A percentile compares a stretch with the other conserved stretches of the same genome.
Evolutionary conservation across 345 rosid species (phyloP).

Genomic region (Euphorbia lathyris): DNA sequence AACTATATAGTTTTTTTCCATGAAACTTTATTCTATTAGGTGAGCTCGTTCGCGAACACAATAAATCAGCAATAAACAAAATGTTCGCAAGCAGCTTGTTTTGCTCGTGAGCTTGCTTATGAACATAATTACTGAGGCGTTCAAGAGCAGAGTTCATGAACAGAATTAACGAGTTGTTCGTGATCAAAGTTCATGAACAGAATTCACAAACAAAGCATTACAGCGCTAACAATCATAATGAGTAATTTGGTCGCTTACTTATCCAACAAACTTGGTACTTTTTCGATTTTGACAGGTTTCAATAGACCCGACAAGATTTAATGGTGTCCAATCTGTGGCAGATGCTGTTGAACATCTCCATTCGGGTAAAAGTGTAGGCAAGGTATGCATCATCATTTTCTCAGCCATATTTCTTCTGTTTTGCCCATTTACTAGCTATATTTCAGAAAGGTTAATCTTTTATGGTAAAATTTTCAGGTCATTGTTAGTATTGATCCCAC

Average conservation of each 20-base stretch:
- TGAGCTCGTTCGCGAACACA: too few species aligned
- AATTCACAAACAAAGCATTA: too few species aligned
- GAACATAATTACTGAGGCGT: too few species aligned
- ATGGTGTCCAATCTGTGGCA: slow-evolving; percentile 61
- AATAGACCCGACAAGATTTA: slow-evolving; percentile 66
- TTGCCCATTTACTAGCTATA: neutral
- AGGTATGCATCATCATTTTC: slow-evolving; percentile 41
- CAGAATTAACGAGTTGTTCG: too few species aligned
- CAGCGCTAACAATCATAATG: neutral
- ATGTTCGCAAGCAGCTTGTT: too few species aligned
- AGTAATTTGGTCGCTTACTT: neutral
- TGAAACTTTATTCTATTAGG: too few species aligned
- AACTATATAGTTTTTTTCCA: too few species aligned
- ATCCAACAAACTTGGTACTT: slow-evolving; percentile 5
- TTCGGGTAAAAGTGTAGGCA: slow-evolving; percentile 94
- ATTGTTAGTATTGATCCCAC: slow-evolving; percentile 77
- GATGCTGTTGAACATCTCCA: slow-evolving; percentile 97
- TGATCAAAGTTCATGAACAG: too few species aligned
- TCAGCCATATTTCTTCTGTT: neutral
- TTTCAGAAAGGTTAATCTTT: neutral
- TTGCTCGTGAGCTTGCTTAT: too few species aligned
- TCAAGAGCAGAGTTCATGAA: too few species aligned
- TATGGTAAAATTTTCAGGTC: slow-evolving; percentile 45
- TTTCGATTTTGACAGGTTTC: slow-evolving; percentile 41
- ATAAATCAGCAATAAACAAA: too few species aligned